Evolutionary conservation across 345 rosid genomes (phyloP).

Genomic region (Eucalyptus marginata): DNA sequence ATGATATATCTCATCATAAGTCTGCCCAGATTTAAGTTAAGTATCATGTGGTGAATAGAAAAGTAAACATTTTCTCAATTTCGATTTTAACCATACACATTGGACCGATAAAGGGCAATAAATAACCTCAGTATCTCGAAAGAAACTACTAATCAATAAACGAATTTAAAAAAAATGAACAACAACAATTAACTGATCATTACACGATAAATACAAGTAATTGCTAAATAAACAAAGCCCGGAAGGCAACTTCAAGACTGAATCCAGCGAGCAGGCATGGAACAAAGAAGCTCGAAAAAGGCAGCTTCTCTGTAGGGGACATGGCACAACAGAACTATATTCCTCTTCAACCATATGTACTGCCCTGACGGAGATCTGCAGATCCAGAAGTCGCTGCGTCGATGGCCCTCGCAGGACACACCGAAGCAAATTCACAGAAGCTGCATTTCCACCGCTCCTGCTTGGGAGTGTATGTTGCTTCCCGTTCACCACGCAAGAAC

Average conservation of each 20-base stretch:
- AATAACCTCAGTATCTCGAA: neutral
- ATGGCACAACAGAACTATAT: neutral
- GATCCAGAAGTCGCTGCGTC: neutral
- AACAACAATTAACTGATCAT: neutral
- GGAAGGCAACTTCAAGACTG: neutral
- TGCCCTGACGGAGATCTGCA: neutral
- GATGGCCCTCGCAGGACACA: conserved; percentile 23
- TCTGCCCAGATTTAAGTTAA: neutral
- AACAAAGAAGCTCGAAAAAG: neutral
- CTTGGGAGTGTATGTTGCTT: conserved; percentile 42
- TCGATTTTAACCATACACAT: neutral
- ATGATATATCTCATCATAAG: neutral
- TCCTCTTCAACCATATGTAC: neutral
- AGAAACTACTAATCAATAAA: neutral
- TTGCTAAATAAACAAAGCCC: neutral
- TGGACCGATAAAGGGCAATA: neutral
- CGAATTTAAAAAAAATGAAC: neutral
- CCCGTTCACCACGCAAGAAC: conserved; percentile 58
- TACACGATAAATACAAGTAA: neutral
- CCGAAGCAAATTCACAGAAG: conserved; percentile 38
- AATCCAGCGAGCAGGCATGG: neutral
- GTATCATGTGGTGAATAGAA: neutral
- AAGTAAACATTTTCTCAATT: neutral
- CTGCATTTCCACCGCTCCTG: conserved; percentile 87
- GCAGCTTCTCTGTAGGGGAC: neutral